Evolutionary conservation across 768 basidiomycete species (phyloP).

Genomic region (Termitomyces sp.): DNA sequence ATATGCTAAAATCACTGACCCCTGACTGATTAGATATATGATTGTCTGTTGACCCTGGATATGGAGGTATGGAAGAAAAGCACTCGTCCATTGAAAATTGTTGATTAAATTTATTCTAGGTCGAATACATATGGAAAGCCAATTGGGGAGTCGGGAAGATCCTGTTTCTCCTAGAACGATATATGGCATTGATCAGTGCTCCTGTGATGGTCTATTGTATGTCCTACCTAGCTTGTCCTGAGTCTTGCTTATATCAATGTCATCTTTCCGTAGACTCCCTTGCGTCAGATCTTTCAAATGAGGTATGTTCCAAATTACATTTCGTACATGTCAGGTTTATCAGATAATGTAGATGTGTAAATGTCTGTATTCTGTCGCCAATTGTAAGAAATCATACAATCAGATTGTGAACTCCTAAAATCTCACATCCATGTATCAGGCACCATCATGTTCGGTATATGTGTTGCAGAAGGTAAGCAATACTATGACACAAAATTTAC

Average conservation of each 20-base stretch:
- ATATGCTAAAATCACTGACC: neutral
- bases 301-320: neutral
- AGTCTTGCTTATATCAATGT: neutral
- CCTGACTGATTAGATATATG: neutral
- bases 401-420: neutral
- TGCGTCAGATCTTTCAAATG: neutral
- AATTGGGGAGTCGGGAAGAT: conserved; percentile 19
- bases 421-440: neutral
- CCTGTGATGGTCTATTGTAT: conserved; percentile 16
- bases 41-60: conserved; percentile 5
- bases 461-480: conserved; percentile 9
- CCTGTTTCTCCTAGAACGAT: conserved; percentile 21
- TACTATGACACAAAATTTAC: no score
- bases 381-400: neutral
- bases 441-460: conserved; percentile 5
- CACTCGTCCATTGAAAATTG: neutral
- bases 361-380: neutral
- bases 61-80: conserved; percentile 2
- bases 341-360: neutral
- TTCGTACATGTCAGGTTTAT: neutral
- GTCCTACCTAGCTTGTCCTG: neutral
- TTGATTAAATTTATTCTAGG: conserved; percentile 6
- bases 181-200: conserved; percentile 21
- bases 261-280: neutral
- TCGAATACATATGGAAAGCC: conserved; percentile 20